A percentile compares a stretch with the other conserved stretches of the same genome.
Conservation (phyloP, 2,329 filamentous ascomycete genomes). For the Epichloe gansuensis region DNA sequence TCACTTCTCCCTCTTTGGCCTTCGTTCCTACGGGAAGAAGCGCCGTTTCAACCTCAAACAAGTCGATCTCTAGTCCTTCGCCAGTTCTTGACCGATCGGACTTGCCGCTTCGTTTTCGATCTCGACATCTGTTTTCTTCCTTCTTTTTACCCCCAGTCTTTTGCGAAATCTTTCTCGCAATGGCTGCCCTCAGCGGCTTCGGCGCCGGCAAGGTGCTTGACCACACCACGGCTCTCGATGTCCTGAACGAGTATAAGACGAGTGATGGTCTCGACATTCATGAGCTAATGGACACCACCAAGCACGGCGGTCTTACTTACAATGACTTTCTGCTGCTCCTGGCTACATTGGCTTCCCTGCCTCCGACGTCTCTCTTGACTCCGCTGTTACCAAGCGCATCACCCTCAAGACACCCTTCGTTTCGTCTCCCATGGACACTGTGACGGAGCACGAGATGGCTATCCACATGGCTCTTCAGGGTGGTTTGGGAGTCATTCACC, state of each 20-base stretch:
- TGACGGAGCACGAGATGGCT: slow-evolving; percentile 98
- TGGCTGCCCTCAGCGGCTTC: slow-evolving; percentile 50
- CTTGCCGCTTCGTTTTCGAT: slow-evolving; percentile 29
- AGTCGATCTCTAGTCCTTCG: slow-evolving; percentile 18
- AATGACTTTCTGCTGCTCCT: slow-evolving; percentile 97
- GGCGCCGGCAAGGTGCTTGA: slow-evolving; percentile 51
- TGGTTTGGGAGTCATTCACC: slow-evolving; percentile 89
- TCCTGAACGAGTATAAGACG: slow-evolving; percentile 69
- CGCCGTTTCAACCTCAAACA: slow-evolving; percentile 28
- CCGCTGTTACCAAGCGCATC: slow-evolving; percentile 89
- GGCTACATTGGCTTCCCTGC: slow-evolving; percentile 98
- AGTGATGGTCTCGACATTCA: slow-evolving; percentile 80
- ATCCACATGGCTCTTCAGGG: slow-evolving; percentile 91
- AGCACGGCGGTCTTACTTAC: slow-evolving; percentile 90
- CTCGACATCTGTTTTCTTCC: slow-evolving; percentile 19
- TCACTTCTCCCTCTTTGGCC: too few relatives aligned
- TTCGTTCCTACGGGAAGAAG: slow-evolving; percentile 42
- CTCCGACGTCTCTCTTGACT: slow-evolving; percentile 76
- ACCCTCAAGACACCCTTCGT: slow-evolving; percentile 92
- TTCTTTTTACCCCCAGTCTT: slow-evolving; percentile 13
- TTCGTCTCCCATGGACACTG: slow-evolving; percentile 98
- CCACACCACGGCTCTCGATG: slow-evolving; percentile 61
- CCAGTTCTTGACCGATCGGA: slow-evolving; percentile 12
- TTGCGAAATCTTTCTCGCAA: slow-evolving; percentile 27
- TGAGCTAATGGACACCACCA: slow-evolving; percentile 80